These are phyloP conservation scores for Clitocybe nebularis DNA, from an alignment of 1,284 basidiomycete genomes.

Conservation along the genomic window DNA sequence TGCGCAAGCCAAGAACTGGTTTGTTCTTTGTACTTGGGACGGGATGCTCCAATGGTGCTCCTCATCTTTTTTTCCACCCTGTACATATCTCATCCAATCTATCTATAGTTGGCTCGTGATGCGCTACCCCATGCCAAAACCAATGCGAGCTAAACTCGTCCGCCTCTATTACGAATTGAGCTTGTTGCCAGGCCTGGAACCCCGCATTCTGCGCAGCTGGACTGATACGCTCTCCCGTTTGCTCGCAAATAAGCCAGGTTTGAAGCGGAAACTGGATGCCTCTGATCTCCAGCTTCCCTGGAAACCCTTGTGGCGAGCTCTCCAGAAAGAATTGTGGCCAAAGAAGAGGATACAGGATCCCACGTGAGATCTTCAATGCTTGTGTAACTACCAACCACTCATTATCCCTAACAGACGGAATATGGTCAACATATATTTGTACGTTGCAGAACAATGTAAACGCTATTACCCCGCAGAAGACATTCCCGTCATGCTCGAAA, in stretches of 20 bases:
- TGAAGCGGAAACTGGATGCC: constrained; percentile 62
- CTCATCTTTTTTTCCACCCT: constrained; percentile 5
- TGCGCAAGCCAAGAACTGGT: constrained; percentile 75
- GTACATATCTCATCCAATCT: constrained; percentile 3
- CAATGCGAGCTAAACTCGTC: constrained; percentile 75
- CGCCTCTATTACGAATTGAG: constrained; percentile 79
- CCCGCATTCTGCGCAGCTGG: constrained; percentile 66
- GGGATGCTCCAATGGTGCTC: constrained; percentile 70
- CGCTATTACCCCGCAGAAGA: constrained; percentile 67
- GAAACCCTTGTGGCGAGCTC: constrained; percentile 67
- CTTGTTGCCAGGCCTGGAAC: constrained; percentile 72
- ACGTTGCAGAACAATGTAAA: constrained; percentile 67
- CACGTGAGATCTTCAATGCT: constrained; percentile 34
- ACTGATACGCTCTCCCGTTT: constrained; percentile 71
- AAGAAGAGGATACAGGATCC: constrained; percentile 57
- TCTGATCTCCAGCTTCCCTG: constrained; percentile 71
- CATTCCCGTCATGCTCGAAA: constrained; percentile 69
- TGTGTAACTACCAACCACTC: constrained; percentile 11
- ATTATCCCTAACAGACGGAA: constrained; percentile 43
- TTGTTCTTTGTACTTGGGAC: constrained; percentile 65
- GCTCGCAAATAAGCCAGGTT: constrained; percentile 59
- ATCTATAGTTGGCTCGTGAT: constrained; percentile 73
- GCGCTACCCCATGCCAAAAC: constrained; percentile 75
- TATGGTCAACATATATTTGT: constrained; percentile 66
- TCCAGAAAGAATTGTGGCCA: constrained; percentile 73